Base-by-base conservation (phyloP, 192 early-diverging fungal species). In the Umbelopsis isabellina region DNA sequence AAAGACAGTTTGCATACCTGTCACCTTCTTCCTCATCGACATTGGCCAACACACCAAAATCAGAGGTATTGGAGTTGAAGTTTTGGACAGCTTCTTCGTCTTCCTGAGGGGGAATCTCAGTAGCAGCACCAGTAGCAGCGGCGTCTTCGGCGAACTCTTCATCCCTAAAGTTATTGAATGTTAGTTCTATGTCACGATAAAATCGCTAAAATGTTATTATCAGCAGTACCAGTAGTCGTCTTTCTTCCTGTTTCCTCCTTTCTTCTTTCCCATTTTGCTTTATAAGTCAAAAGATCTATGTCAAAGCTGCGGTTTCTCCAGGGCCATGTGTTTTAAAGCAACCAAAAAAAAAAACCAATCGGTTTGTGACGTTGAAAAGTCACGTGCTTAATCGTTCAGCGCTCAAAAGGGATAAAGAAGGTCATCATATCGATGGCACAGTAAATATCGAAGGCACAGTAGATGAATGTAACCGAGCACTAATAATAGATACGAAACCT, bases 121-220 rank as follows among this genome's bases (percentile, higher is more conserved):
- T 65, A 45, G 55, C 75, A 52, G 72, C 83, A 16, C 77, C 78
- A 27, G 71, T 64, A 12, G 70, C 73, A 11, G 70, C 78, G 51
- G 80, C 79, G 64, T 87, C 85, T 67, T 83, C 76, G 45, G 77
- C 83, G 52, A 85, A 87, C 65, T 77, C 85, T 45, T 84, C 80
- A 12, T 87, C 85, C 84, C 84, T 86, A 33, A 47, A 58, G 0
- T n/a, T 23, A 48, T 9, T 2, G 15, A 11, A 44, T 4, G 33
- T 21, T 15, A 2, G 50, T 20, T 51, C 20, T 35, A 72, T 21
- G 12, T 15, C 13, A 66, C 15, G 67, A 37, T 8, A 25, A 37
- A 49, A 25, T 25, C 13, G 16, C 33, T 9, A 65, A 35, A 33
- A 41, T 53, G 35, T 18, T 20, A 49, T n/a, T 22, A 6, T 37